Conservation (phyloP, 768 basidiomycete species). For the Collybia nuda region DNA sequence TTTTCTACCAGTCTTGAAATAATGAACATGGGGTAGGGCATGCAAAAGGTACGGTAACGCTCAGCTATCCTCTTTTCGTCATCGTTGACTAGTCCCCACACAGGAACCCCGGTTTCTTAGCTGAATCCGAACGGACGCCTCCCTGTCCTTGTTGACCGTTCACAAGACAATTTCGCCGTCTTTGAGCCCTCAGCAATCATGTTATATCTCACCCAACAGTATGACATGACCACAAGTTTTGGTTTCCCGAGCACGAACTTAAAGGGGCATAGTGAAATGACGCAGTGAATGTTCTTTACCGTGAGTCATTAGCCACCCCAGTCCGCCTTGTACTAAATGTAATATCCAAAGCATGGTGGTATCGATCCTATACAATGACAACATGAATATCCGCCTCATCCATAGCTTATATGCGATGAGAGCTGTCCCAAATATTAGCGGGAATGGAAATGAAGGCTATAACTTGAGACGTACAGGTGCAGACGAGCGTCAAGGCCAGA, state of each 20-base stretch:
- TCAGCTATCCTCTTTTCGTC: too few species aligned
- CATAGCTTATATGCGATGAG: not conserved
- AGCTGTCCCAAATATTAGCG: too few species aligned
- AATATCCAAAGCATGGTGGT: slow-evolving; percentile 61
- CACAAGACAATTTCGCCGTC: slow-evolving; percentile 59
- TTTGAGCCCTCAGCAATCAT: slow-evolving; percentile 84
- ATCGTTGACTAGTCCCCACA: not conserved
- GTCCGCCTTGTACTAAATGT: not conserved
- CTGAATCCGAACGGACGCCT: slow-evolving; percentile 76
- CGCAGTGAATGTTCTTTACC: slow-evolving; percentile 89
- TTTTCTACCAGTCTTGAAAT: slow-evolving; percentile 38
- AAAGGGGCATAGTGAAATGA: slow-evolving; percentile 65
- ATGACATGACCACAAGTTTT: slow-evolving; percentile 62
- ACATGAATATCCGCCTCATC: slow-evolving; percentile 14
- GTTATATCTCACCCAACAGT: slow-evolving; percentile 79
- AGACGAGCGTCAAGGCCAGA: too few species aligned
- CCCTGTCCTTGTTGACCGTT: slow-evolving; percentile 62
- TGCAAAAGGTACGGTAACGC: slow-evolving; percentile 61
- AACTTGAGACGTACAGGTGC: too few species aligned
- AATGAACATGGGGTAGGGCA: slow-evolving; percentile 60
- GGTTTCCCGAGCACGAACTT: slow-evolving; percentile 63
- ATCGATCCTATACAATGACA: slow-evolving; percentile 91
- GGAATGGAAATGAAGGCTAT: too few species aligned
- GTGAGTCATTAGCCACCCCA: slow-evolving; percentile 34
- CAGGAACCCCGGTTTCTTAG: slow-evolving; percentile 71